Evolutionary conservation across 768 basidiomycete species (phyloP), one percentile per base, ranked within the genome.

Genomic region (Omphalotus guepiniiformis): DNA sequence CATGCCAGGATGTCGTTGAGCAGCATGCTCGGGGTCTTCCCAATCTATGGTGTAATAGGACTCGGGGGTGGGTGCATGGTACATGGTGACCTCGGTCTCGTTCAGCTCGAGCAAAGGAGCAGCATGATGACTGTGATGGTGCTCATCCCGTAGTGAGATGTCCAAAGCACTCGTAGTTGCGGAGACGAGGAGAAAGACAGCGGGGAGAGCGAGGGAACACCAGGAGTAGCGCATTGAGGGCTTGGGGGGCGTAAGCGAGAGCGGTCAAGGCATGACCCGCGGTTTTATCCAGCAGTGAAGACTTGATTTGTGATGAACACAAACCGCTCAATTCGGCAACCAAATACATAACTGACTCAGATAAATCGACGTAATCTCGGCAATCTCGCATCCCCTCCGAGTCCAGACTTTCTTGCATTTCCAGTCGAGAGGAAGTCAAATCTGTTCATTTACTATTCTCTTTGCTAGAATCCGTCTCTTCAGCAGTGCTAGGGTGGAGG

Each of bases 41-140:
- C 83, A 76, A 63, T 94, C 93, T 53, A 85, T 76, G 12, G 86
- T 82, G 64, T 81, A 91, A 63, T 92, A 95, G 2, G 90, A 92
- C 0, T 83, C 80, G 0, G 88, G 88, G 0, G 85, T 87, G 0
- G 83, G 82, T 0, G 70, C 61, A 61, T 93, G 90, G 47, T 69
- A 65, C 53, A 78, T 60, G 26, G 79, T 68, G 39, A 93, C 67
- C 45, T 85, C 80, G 0, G 87, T 85, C 60, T 93, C 93, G 63
- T 94, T 89, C 47, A 94, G 70, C 50, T 76, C 68, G n/a, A 73
- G 53, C 21, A 80, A 53, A 12, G 84, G 83, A 3, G 71, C 72
- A 1, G 58, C 74, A 47, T 75, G 68, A 35, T 68, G 67, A 47
- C 70, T 66, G 58, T 79, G 78, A 48, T 62, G 70, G 50, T 78